These are phyloP conservation scores for Starmerella roubikii DNA, from an alignment of 805 yeast species.

Conservation along the genomic window DNA sequence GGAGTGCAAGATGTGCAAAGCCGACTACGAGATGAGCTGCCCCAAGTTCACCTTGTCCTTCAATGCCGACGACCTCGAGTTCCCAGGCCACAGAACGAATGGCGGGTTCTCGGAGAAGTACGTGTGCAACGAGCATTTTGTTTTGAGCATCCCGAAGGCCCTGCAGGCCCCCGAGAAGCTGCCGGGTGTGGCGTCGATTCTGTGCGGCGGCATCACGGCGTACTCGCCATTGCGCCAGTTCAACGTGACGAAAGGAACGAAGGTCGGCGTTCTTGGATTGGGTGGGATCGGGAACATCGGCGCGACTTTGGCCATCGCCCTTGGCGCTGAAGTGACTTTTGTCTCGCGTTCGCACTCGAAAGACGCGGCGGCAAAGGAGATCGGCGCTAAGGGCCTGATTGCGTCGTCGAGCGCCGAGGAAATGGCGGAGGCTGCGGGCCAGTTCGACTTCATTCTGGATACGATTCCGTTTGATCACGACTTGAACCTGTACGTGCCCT, in stretches of 20 bases:
- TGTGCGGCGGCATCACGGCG: conserved; percentile 68
- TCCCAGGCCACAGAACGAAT: conserved; percentile 57
- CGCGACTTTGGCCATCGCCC: conserved; percentile 42
- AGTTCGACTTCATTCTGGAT: conserved; percentile 42
- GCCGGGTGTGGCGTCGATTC: conserved; percentile 48
- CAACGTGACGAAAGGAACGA: conserved; percentile 36
- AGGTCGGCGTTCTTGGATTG: conserved; percentile 48
- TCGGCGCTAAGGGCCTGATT: conserved; percentile 44
- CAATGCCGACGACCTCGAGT: conserved; percentile 24
- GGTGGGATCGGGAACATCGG: conserved; percentile 60
- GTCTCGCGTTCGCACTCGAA: conserved; percentile 39
- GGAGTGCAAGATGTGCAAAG: conserved; percentile 45
- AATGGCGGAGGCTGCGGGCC: conserved; percentile 23
- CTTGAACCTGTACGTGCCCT: conserved; percentile 34
- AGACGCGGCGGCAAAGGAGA: conserved; percentile 37
- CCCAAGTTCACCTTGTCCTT: conserved; percentile 36
- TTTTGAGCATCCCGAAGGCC: conserved; percentile 47
- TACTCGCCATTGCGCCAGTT: conserved; percentile 46
- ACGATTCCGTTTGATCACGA: conserved; percentile 39
- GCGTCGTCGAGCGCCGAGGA: conserved; percentile 35
- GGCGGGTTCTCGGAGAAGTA: conserved; percentile 30
- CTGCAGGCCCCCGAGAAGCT: conserved; percentile 30
- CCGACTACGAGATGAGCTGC: conserved; percentile 48
- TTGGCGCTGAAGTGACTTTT: conserved; percentile 50
- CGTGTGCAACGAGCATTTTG: conserved; percentile 44